Conservation (phyloP, 805 yeast genomes). For the Lachancea nothofagi region DNA sequence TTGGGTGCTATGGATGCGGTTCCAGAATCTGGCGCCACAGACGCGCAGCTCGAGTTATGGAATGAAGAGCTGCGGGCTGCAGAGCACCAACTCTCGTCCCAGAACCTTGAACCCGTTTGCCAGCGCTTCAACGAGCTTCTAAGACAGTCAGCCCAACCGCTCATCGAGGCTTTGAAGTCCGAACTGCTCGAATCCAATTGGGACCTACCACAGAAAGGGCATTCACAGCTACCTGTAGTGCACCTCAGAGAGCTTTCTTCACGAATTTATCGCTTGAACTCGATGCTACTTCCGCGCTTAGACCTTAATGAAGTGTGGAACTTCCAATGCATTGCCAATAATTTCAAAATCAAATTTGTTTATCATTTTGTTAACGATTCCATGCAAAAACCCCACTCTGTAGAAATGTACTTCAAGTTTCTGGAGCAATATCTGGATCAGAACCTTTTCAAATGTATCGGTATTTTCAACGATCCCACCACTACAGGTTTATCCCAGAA, state of each 20-base stretch:
- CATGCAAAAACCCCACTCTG: constrained; percentile 39
- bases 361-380: constrained; percentile 44
- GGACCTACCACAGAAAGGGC: constrained; percentile 24
- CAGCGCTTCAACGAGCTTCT: neutral
- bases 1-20: constrained; percentile 9
- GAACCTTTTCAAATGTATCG: constrained; percentile 38
- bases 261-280: constrained; percentile 16
- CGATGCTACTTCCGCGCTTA: constrained; percentile 11
- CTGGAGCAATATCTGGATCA: constrained; percentile 41
- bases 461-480: constrained; percentile 35
- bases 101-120: neutral
- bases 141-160: constrained; percentile 9
- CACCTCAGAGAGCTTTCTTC: constrained; percentile 19
- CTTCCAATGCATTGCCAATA: constrained; percentile 40
- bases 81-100: neutral
- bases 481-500: constrained; percentile 22
- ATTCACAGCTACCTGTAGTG: constrained; percentile 7
- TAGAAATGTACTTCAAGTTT: constrained; percentile 47
- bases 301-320: constrained; percentile 38
- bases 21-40: constrained; percentile 2
- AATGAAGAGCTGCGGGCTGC: neutral
- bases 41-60: neutral
- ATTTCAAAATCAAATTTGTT: constrained; percentile 44
- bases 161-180: constrained; percentile 15
- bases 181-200: constrained; percentile 25